Conservation (phyloP, 371 early-diverging fungal genomes). For the Saksenaea vasiformis region DNA sequence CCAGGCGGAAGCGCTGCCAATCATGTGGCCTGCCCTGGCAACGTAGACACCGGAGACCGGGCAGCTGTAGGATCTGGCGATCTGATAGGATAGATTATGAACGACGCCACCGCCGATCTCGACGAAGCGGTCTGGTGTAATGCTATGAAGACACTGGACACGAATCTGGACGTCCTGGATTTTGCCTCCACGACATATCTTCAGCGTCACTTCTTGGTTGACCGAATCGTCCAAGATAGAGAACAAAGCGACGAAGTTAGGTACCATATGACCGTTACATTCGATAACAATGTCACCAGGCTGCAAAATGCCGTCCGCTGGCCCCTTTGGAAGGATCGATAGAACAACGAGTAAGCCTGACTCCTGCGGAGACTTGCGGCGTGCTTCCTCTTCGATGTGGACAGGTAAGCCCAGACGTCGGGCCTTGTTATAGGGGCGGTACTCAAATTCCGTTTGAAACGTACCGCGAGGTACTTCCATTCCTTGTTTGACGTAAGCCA, state of each 20-base stretch:
- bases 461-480: conserved; percentile 73
- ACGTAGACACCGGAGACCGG: conserved; percentile 85
- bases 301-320: conserved; percentile 61
- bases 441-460: conserved; percentile 69
- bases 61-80: conserved; percentile 74
- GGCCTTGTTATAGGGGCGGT: conserved; percentile 62
- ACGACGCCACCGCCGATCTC: conserved; percentile 87
- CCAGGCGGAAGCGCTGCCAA: conserved; percentile 65
- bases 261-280: conserved; percentile 62
- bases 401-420: conserved; percentile 61
- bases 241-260: conserved; percentile 73
- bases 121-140: conserved; percentile 74
- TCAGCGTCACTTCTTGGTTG: conserved; percentile 56
- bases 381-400: conserved; percentile 62
- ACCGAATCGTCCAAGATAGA: conserved; percentile 68
- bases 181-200: conserved; percentile 72
- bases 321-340: conserved; percentile 73
- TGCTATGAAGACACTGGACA: conserved; percentile 77
- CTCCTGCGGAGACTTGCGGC: conserved; percentile 61
- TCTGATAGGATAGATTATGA: conserved; percentile 83
- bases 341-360: conserved; percentile 79
- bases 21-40: conserved; percentile 71
- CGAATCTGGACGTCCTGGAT: conserved; percentile 49
- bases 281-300: conserved; percentile 74
- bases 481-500: conserved; percentile 61